These are phyloP conservation scores for Dryas octopetala DNA, from an alignment of 306 rosid species.

Conservation along the genomic window DNA sequence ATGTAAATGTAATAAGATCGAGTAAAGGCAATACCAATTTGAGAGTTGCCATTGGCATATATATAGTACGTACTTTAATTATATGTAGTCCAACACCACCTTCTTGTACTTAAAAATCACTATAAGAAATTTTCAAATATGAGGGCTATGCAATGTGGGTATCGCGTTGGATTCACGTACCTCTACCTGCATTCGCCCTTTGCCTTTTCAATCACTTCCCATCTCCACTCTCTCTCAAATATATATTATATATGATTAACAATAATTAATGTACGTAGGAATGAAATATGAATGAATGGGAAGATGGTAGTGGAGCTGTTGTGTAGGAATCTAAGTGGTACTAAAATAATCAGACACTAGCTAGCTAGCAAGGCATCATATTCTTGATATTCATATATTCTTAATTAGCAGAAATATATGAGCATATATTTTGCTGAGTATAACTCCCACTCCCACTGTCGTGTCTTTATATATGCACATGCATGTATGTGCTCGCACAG, in stretches of 20 bases:
- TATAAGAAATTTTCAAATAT: neutral
- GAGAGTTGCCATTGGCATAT: too few relatives aligned
- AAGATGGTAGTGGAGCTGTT: neutral
- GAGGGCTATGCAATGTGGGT: conserved; percentile 27
- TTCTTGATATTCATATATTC: too few relatives aligned
- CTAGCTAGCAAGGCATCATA: too few relatives aligned
- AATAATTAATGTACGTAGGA: too few relatives aligned
- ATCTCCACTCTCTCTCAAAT: neutral
- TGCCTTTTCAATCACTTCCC: neutral
- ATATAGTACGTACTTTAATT: too few relatives aligned
- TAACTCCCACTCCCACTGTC: too few relatives aligned
- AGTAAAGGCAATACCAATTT: too few relatives aligned
- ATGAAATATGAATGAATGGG: neutral
- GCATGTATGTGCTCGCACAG: neutral
- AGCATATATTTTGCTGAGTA: too few relatives aligned
- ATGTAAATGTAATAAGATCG: neutral
- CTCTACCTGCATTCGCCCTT: conserved; percentile 9
- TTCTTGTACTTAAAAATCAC: too few relatives aligned
- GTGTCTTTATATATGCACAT: neutral
- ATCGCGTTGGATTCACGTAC: conserved; percentile 55
- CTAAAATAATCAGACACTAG: neutral
- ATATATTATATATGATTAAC: neutral
- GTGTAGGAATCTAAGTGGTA: neutral
- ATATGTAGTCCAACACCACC: too few relatives aligned
- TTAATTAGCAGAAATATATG: too few relatives aligned